These are phyloP conservation scores for Sphaerostilbella broomeana DNA, from an alignment of 2,329 filamentous ascomycete species.

Conservation along the genomic window DNA sequence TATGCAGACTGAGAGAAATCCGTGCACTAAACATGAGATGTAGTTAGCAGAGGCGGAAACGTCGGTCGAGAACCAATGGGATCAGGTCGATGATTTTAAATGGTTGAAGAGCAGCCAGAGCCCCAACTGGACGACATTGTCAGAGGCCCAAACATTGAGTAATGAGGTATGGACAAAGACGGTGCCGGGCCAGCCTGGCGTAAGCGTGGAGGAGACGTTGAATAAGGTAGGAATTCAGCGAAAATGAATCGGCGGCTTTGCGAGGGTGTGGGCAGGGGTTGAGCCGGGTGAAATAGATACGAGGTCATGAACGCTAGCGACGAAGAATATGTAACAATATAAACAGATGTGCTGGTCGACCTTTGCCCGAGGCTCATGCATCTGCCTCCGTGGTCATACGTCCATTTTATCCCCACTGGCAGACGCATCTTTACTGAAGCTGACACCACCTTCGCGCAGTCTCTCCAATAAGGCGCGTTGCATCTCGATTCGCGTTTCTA, in stretches of 20 bases:
- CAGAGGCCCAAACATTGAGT: constrained; percentile 50
- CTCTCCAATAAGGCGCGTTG: constrained; percentile 54
- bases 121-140: constrained; percentile 77
- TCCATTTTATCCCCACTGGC: constrained; percentile 35
- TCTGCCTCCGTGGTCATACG: constrained; percentile 28
- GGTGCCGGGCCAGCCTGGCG: constrained; percentile 56
- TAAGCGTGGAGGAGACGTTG: constrained; percentile 60
- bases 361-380: no score
- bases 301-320: no score
- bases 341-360: no score
- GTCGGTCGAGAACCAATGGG: constrained; percentile 62
- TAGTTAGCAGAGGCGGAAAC: constrained; percentile 26
- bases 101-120: constrained; percentile 84
- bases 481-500: constrained; percentile 56
- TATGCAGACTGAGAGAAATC: no score
- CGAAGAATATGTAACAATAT: no score
- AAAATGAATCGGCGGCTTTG: constrained; percentile 3
- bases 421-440: constrained; percentile 26
- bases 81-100: constrained; percentile 94
- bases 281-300: no score
- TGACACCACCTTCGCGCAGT: constrained; percentile 43
- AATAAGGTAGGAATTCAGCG: constrained; percentile 39
- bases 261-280: not conserved
- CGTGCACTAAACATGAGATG: no score
- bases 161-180: constrained; percentile 63